These are phyloP conservation scores for Chrysanthemum makinoi DNA, from an alignment of 129 eudicot genomes.

Conservation along the genomic window DNA sequence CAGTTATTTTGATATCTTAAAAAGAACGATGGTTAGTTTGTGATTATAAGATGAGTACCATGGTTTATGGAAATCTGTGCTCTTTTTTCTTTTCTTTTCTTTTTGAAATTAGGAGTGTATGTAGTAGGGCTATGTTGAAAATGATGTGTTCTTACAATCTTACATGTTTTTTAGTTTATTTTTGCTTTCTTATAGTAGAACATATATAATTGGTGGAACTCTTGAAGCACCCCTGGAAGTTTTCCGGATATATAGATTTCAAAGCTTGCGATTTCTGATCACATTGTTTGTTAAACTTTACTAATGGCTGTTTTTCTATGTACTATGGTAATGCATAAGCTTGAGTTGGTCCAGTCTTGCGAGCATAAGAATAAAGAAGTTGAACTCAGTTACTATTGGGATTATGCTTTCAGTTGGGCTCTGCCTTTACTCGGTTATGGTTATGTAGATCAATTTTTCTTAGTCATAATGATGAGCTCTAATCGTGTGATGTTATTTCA, in stretches of 20 bases:
- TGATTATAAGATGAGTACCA: constrained; percentile 10
- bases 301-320: not conserved
- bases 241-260: constrained; percentile 28
- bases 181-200: constrained; percentile 25
- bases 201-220: constrained; percentile 8
- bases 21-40: constrained; percentile 32
- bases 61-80: constrained; percentile 15
- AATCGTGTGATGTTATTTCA: no score
- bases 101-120: constrained; percentile 29
- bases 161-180: constrained; percentile 12
- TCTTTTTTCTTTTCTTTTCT: not conserved
- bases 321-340: not conserved
- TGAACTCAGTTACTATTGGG: no score
- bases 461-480: no score
- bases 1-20: not conserved
- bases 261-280: constrained; percentile 24
- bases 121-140: constrained; percentile 37
- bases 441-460: no score
- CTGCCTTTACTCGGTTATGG: no score
- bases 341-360: no score
- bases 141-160: not conserved
- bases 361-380: no score
- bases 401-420: no score
- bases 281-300: constrained; percentile 9
- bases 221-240: constrained; percentile 19